Percentiles rank a stretch among this genome's conserved stretches.
These are phyloP conservation scores for Claviceps digitariae DNA, from an alignment of 2,329 filamentous ascomycete species.

Conservation along the genomic window DNA sequence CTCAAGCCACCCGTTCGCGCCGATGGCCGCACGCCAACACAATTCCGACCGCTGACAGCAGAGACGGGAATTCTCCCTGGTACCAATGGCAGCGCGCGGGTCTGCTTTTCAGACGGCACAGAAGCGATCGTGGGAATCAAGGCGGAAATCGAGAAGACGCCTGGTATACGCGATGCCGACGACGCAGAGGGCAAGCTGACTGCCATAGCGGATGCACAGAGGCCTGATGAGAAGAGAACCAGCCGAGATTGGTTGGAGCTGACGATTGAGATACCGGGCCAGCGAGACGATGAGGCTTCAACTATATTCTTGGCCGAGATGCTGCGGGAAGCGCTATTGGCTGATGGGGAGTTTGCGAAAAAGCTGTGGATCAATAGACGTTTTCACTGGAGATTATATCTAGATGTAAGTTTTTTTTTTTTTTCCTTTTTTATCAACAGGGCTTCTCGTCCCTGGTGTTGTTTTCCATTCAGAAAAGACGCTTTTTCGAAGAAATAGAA, in stretches of 20 bases:
- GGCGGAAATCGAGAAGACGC: slow-evolving; percentile 75
- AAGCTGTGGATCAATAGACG: slow-evolving; percentile 75
- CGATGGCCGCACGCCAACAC: slow-evolving; percentile 66
- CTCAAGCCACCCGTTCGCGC: slow-evolving; percentile 76
- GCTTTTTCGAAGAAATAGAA: background rate
- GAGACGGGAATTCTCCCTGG: slow-evolving; percentile 83
- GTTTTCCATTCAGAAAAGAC: background rate
- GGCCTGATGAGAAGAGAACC: slow-evolving; percentile 28
- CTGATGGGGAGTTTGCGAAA: slow-evolving; percentile 53
- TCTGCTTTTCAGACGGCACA: slow-evolving; percentile 89
- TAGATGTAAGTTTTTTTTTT: slow-evolving; percentile 55
- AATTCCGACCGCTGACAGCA: slow-evolving; percentile 82
- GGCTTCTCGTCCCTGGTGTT: background rate
- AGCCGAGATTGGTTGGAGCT: slow-evolving; percentile 72
- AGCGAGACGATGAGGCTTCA: slow-evolving; percentile 79
- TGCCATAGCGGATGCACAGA: slow-evolving; percentile 23
- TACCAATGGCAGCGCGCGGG: slow-evolving; percentile 82
- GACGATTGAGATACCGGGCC: slow-evolving; percentile 80
- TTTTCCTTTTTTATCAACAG: background rate
- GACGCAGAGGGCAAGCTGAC: slow-evolving; percentile 9
- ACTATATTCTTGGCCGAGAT: slow-evolving; percentile 81
- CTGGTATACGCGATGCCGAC: slow-evolving; percentile 14
- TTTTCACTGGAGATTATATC: slow-evolving; percentile 93
- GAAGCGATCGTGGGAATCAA: slow-evolving; percentile 95
- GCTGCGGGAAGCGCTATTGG: slow-evolving; percentile 74